phyloP scores from a whole-genome alignment of 2,329 filamentous ascomycete species.

The Rhynchosporium agropyri region DNA sequence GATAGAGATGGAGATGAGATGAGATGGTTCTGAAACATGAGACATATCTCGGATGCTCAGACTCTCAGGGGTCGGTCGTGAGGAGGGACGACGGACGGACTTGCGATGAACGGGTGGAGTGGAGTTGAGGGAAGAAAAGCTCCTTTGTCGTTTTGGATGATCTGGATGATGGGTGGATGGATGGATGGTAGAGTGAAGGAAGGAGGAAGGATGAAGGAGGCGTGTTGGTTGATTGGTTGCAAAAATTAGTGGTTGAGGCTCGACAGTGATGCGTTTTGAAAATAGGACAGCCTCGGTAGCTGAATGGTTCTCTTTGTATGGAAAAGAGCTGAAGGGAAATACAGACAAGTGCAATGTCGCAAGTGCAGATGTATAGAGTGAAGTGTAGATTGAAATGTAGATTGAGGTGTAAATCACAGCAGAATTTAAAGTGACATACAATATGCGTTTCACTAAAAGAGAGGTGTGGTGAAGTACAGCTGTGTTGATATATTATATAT shows the following conservation, averaged over 20 bases:
- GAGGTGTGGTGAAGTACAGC: not conserved
- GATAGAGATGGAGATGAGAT: no score
- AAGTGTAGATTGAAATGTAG: no score
- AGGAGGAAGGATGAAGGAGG: not conserved
- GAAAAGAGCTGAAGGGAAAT: no score
- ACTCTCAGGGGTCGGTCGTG: no score
- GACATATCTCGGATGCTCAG: no score
- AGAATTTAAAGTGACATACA: not conserved
- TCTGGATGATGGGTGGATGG: not conserved
- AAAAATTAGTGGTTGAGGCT: no score
- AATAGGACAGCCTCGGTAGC: no score
- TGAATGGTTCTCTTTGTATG: no score
- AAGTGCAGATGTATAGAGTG: no score
- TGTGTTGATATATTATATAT: constrained; percentile 2
- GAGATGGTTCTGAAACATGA: no score
- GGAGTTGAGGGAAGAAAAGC: not conserved
- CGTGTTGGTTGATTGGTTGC: not conserved
- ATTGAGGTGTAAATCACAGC: not conserved
- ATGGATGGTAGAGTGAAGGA: not conserved
- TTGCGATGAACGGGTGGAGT: constrained; percentile 3
- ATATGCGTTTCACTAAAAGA: not conserved
- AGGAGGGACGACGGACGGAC: not conserved
- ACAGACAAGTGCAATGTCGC: no score
- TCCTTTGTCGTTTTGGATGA: not conserved
- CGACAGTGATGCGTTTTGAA: no score